Conservation (phyloP, 2,329 filamentous ascomycete species). For the Coniella lustricola region DNA sequence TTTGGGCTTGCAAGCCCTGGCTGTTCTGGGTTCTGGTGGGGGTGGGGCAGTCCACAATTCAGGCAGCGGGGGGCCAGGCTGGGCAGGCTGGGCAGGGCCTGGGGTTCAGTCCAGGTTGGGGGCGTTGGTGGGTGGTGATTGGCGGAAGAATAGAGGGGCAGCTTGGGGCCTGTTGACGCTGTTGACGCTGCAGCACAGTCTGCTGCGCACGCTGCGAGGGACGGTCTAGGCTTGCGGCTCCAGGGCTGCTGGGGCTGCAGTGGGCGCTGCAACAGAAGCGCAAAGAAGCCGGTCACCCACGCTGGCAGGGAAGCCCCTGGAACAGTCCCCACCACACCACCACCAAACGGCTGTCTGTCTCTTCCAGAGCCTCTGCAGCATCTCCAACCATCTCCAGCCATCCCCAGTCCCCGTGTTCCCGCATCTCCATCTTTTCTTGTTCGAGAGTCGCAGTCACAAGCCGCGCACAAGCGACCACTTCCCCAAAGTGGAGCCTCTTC, state of each 20-base stretch:
- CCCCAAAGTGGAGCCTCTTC: no score
- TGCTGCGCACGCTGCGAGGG: not conserved
- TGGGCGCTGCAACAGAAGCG: not conserved
- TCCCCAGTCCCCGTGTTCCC: no score
- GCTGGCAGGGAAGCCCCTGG: not conserved
- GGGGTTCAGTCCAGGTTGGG: not conserved
- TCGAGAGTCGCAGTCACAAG: no score
- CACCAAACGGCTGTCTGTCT: no score
- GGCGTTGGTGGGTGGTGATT: not conserved
- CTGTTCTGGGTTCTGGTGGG: no score
- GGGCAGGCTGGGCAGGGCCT: no score
- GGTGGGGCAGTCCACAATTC: not conserved
- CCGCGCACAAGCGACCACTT: no score
- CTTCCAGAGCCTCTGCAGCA: no score
- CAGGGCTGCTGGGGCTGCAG: not conserved
- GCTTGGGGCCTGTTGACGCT: no score
- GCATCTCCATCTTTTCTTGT: no score
- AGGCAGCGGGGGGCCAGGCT: not conserved
- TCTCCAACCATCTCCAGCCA: no score
- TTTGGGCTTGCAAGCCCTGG: no score
- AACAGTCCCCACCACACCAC: not conserved
- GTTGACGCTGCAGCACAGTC: not conserved
- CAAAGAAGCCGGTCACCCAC: not conserved
- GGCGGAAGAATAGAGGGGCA: conserved; percentile 8
- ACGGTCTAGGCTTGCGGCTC: conserved; percentile 1